Base-by-base conservation (phyloP, 208 protist species). In the Acanthamoeba comandoni region DNA sequence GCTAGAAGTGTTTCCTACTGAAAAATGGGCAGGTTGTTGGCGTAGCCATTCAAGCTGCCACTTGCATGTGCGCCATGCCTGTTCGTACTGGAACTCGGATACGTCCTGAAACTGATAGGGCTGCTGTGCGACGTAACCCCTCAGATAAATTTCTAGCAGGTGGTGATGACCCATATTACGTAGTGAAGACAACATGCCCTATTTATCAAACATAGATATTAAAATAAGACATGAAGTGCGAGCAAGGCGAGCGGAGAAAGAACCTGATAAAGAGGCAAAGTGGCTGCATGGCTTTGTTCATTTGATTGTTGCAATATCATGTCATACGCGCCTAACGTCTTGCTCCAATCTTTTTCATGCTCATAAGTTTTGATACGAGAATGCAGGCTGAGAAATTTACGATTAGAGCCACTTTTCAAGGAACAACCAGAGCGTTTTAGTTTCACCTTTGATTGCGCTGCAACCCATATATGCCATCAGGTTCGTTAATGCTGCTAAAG, bases 401-500 rank as follows among this genome's bases (percentile, higher is more conserved):
- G n/a, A n/a, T n/a, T n/a, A n/a, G n/a, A n/a, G n/a, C n/a, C n/a
- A n/a, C n/a, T n/a, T n/a, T n/a, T n/a, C n/a, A n/a, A n/a, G n/a
- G n/a, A n/a, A n/a, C n/a, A n/a, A n/a, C n/a, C n/a, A n/a, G n/a
- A n/a, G n/a, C n/a, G n/a, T n/a, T n/a, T n/a, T n/a, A n/a, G n/a
- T n/a, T n/a, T 26, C n/a, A 88, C 80, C 79, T 77, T 15, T 92
- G 64, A 57, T 85, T 85, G 13, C 58, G 55, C 29, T 92, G 88
- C 0, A 92, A 29, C 26, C 88, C 88, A 71, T 92, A 92, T 11
- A 92, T 92, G 22, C 70, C 49, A n/a, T 92, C 88, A 2, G 88
- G 88, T 8, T 92, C 88, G 69, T 92, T 92, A 48, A 92, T 92
- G 31, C 85, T 92, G 31, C 88, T 85, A 22, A 85, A 92, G 60